Evolutionary conservation across 108 stramenopile genomes (phyloP).

Genomic region (Nitzschia sp.): DNA sequence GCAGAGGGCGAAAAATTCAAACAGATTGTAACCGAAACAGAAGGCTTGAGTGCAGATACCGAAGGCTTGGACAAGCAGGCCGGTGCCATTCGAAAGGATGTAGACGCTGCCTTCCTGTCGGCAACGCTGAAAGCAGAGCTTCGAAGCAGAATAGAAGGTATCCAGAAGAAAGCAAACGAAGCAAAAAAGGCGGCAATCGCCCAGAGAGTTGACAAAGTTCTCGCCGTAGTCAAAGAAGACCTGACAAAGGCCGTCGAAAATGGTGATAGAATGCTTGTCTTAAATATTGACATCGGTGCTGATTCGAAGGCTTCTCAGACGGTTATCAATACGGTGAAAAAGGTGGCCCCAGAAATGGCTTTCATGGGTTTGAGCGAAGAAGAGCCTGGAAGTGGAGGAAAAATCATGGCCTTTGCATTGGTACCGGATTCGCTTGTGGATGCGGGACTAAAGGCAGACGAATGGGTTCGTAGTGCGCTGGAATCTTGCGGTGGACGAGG

Average conservation of each 20-base stretch:
- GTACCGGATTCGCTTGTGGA: conserved; percentile 70
- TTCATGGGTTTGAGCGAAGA: conserved; percentile 86
- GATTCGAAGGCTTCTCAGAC: conserved; percentile 94
- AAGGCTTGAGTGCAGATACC: conserved; percentile 45
- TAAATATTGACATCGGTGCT: conserved; percentile 88
- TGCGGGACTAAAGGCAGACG: conserved; percentile 73
- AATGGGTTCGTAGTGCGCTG: conserved; percentile 77
- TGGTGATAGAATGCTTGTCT: conserved; percentile 47
- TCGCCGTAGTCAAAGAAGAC: conserved; percentile 59
- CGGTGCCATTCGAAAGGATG: conserved; percentile 78
- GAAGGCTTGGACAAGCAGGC: conserved; percentile 76
- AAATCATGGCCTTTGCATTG: conserved; percentile 76
- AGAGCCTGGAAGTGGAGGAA: conserved; percentile 79
- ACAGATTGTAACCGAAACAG: conserved; percentile 46
- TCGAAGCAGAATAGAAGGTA: conserved; percentile 70
- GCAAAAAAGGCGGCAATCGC: conserved; percentile 82
- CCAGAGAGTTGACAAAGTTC: conserved; percentile 51
- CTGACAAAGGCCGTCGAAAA: conserved; percentile 56
- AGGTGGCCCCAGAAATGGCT: conserved; percentile 76
- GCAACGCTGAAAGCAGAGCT: conserved; percentile 84
- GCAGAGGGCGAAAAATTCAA: conserved; percentile 67
- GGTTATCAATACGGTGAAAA: conserved; percentile 86
- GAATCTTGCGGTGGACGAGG: conserved; percentile 80
- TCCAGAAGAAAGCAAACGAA: conserved; percentile 85
- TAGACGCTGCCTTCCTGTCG: conserved; percentile 73